Conservation (phyloP, 2,329 filamentous ascomycete species). For the Dactylellina leptospora region DNA sequence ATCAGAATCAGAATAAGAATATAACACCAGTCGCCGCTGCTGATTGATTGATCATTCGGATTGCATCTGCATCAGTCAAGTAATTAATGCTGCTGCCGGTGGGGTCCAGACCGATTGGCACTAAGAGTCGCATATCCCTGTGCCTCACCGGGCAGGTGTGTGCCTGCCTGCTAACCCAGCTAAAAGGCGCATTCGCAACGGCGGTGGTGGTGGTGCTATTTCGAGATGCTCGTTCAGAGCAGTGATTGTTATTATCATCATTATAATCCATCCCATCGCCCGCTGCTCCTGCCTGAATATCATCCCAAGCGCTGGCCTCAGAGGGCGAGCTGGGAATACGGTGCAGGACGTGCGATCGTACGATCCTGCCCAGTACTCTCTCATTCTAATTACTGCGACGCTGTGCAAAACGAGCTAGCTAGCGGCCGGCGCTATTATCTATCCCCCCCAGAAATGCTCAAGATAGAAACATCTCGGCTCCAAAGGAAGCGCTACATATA, state of each 20-base stretch:
- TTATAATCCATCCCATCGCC: too few species aligned
- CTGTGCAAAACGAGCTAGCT: background rate
- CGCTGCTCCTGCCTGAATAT: constrained; percentile 21
- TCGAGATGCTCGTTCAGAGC: constrained; percentile 17
- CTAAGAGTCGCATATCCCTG: constrained; percentile 42
- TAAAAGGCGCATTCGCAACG: constrained; percentile 51
- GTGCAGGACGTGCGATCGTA: constrained; percentile 26
- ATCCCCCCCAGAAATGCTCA: background rate
- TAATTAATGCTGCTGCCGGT: constrained; percentile 16
- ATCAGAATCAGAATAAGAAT: too few species aligned
- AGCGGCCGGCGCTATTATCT: constrained; percentile 25
- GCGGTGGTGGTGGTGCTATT: too few species aligned
- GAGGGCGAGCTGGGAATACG: constrained; percentile 24
- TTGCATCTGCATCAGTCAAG: constrained; percentile 8
- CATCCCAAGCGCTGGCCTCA: constrained; percentile 11
- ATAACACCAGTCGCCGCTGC: constrained; percentile 5
- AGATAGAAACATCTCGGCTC: constrained; percentile 29
- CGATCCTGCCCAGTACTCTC: background rate
- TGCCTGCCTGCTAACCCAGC: constrained; percentile 23
- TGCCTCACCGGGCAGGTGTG: constrained; percentile 1
- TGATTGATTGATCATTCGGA: constrained; percentile 21
- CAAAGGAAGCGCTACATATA: constrained; percentile 10
- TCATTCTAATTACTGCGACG: background rate
- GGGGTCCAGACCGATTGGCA: constrained; percentile 47
- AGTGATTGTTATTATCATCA: too few species aligned